Percentiles rank a stretch among this genome's conserved stretches.
These are phyloP conservation scores for Talaromyces trachyspermus DNA, from an alignment of 495 filamentous ascomycete species.

Conservation along the genomic window DNA sequence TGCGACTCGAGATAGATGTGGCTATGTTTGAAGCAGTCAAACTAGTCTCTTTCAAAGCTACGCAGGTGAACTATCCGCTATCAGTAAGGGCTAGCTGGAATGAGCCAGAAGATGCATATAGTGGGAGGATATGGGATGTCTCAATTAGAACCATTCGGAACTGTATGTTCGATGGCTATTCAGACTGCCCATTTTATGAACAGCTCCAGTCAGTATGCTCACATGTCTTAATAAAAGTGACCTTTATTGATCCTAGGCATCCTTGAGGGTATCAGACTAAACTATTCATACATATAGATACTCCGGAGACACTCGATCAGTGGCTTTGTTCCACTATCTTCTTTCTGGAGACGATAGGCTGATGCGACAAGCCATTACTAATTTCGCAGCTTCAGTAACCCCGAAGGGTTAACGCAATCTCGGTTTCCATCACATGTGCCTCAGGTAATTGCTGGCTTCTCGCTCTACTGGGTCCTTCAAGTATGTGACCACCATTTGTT, in stretches of 20 bases:
- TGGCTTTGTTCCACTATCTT: conserved; percentile 31
- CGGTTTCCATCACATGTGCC: conserved; percentile 29
- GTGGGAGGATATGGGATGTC: conserved; percentile 24
- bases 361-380: conserved; percentile 28
- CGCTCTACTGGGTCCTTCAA: conserved; percentile 31
- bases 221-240: too few species aligned
- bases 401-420: conserved; percentile 26
- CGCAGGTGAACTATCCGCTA: conserved; percentile 28
- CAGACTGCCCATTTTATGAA: conserved; percentile 35
- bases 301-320: conserved; percentile 23
- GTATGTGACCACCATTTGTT: conserved; percentile 28
- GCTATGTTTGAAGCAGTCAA: too few species aligned
- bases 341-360: conserved; percentile 30
- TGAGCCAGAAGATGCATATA: conserved; percentile 12
- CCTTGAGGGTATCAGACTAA: too few species aligned
- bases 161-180: conserved; percentile 35
- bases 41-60: too few species aligned
- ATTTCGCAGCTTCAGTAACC: conserved; percentile 26
- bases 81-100: conserved; percentile 23
- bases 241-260: too few species aligned
- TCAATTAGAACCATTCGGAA: conserved; percentile 27
- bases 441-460: conserved; percentile 29
- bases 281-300: conserved; percentile 14
- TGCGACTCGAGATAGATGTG: conserved; percentile 22
- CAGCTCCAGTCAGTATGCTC: conserved; percentile 34